Percentiles rank a stretch among this genome's conserved stretches.
phyloP scores from a whole-genome alignment of 106 monocot genomes.

The Triglochin maritima region DNA sequence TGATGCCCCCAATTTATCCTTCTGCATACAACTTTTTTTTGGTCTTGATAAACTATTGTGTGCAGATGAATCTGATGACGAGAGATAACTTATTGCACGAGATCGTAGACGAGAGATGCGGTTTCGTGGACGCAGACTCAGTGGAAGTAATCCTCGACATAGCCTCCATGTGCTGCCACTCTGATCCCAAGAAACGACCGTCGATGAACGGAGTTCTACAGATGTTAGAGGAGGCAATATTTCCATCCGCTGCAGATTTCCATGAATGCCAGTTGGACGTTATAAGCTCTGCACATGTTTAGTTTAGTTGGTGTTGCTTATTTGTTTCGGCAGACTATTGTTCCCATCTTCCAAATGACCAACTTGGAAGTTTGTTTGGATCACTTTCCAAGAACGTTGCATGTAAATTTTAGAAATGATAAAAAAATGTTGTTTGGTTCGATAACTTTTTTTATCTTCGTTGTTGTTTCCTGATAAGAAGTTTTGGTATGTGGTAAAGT shows the following conservation, averaged over 20 bases:
- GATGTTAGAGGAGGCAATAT: conserved; percentile 83
- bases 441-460: too few relatives aligned
- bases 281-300: conserved; percentile 13
- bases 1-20: background rate
- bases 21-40: background rate
- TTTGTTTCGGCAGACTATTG: background rate
- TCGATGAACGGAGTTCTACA: conserved; percentile 61
- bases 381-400: too few relatives aligned
- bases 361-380: conserved; percentile 2
- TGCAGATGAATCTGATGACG: conserved; percentile 69
- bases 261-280: conserved; percentile 60
- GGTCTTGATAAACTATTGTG: background rate
- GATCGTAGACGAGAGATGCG: conserved; percentile 63
- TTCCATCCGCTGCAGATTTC: conserved; percentile 55
- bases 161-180: conserved; percentile 74
- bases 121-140: conserved; percentile 51
- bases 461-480: too few relatives aligned
- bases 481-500: too few relatives aligned
- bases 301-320: background rate
- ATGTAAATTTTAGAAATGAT: too few relatives aligned
- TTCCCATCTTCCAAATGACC: conserved; percentile 1
- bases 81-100: conserved; percentile 54
- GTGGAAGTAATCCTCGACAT: conserved; percentile 74
- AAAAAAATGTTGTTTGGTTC: too few relatives aligned
- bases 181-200: conserved; percentile 62